These are phyloP conservation scores for Peterozyma toletana DNA, from an alignment of 805 yeast species.

Conservation along the genomic window DNA sequence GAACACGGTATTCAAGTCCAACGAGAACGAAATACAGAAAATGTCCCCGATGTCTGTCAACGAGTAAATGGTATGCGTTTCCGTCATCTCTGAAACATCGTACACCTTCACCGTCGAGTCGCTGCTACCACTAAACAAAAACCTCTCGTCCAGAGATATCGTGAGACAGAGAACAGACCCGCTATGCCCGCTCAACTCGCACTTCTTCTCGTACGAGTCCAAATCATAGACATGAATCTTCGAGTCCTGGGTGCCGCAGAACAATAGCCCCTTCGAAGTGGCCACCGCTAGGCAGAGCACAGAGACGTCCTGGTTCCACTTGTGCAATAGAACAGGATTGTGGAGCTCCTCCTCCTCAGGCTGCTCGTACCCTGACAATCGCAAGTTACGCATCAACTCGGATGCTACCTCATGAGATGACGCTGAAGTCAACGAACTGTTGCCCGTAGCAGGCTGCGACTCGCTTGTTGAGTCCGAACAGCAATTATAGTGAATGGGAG, in stretches of 20 bases:
- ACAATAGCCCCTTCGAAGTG: conserved; percentile 48
- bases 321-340: conserved; percentile 42
- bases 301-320: conserved; percentile 70
- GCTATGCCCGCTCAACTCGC: conserved; percentile 51
- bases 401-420: too few relatives aligned
- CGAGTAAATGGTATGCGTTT: conserved; percentile 72
- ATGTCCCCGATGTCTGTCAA: conserved; percentile 89
- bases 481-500: too few relatives aligned
- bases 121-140: conserved; percentile 78
- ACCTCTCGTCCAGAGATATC: conserved; percentile 43
- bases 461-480: too few relatives aligned
- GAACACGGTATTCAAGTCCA: conserved; percentile 50
- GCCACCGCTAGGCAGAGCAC: conserved; percentile 66
- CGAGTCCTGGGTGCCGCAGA: conserved; percentile 90
- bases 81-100: conserved; percentile 46
- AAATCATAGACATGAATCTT: conserved; percentile 67
- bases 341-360: not conserved
- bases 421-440: too few relatives aligned
- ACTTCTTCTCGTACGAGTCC: conserved; percentile 49
- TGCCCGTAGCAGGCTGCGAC: too few relatives aligned
- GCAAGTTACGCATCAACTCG: too few relatives aligned
- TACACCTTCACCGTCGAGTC: conserved; percentile 87
- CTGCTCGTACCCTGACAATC: not conserved
- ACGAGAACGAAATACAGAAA: conserved; percentile 72
- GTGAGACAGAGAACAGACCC: conserved; percentile 72